Base-by-base conservation (phyloP, 169 alveolate species). In the Eimeria brunetti region DNA sequence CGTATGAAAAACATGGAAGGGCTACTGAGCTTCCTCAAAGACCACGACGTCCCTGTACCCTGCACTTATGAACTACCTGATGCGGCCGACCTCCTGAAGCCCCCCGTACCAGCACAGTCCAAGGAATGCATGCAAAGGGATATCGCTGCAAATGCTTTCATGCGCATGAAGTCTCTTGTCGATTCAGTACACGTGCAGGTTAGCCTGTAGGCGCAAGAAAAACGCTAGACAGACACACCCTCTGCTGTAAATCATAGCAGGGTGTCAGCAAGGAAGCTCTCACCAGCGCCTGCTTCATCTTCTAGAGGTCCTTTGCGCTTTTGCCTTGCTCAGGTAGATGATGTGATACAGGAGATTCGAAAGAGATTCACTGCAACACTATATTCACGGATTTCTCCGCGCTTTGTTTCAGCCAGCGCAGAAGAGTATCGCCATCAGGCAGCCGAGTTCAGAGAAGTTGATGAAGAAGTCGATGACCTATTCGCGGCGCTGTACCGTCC, bases 111-210 rank as follows among this genome's bases (percentile, higher is more conserved):
- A n/a, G 24, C 92, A 24, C 62, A 58, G 1, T 38, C 78, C 80
- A 64, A 86, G 60, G 92, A 86, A 51, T 86, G 92, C 83, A 11
- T 8, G 73, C 64, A 44, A 41, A 46, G 81, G n/a, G 92, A 58
- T 71, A n/a, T 60, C 22, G 46, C 78, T 4, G 30, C 58, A 20
- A 86, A 86, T 49, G 36, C 53, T 8, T 86, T 86, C 92, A 58
- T 86, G 92, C 81, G 33, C n/a, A 33, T 86, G 83, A 86, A 86
- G 92, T 86, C 92, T 18, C 92, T 18, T 16, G 41, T 62, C 22
- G 83, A 86, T 51, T 67, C 92, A 16, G 49, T 51, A 22, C 78
- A 86, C 64, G 81, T 86, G 44, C 81, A 86, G 92, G 92, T 86
- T 33, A 22, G 92, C 38, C 22, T 56, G 90, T 24, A 78, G 27